Conservation (phyloP, 2,329 filamentous ascomycete species). For the Fusarium tanahbumbuense region DNA sequence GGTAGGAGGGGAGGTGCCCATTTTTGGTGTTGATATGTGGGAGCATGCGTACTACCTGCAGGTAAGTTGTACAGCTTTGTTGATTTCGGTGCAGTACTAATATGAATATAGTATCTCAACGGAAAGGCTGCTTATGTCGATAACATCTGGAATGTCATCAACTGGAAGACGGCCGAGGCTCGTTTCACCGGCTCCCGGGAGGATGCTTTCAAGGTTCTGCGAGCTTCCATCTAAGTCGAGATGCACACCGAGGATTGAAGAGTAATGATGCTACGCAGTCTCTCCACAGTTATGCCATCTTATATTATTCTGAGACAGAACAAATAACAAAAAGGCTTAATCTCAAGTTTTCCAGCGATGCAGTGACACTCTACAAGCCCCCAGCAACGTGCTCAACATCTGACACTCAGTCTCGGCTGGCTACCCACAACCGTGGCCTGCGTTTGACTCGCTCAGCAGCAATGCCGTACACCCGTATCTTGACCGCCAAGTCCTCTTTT, state of each 20-base stretch:
- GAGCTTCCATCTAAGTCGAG: constrained; percentile 53
- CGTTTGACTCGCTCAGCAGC: constrained; percentile 29
- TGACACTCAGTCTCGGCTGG: constrained; percentile 41
- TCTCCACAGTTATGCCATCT: not conserved
- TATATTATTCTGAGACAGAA: not conserved
- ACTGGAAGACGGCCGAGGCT: constrained; percentile 77
- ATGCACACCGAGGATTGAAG: not conserved
- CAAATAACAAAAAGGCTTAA: not conserved
- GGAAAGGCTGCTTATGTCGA: constrained; percentile 80
- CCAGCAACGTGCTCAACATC: constrained; percentile 36
- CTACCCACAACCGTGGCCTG: constrained; percentile 22
- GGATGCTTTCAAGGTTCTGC: constrained; percentile 59
- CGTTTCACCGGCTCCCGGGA: constrained; percentile 65
- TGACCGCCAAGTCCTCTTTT: constrained; percentile 26
- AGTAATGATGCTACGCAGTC: not conserved
- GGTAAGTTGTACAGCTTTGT: constrained; percentile 54
- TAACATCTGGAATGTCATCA: constrained; percentile 82
- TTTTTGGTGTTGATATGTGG: constrained; percentile 90
- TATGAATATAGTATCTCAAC: constrained; percentile 72
- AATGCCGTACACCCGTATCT: constrained; percentile 7
- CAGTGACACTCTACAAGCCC: constrained; percentile 7
- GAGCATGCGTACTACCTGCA: constrained; percentile 93
- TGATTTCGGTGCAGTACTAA: not conserved
- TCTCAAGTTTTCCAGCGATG: not conserved
- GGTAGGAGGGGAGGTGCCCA: constrained; percentile 70